Evolutionary conservation across 2,329 filamentous ascomycete genomes (phyloP).

Genomic region (Didymella lethalis): DNA sequence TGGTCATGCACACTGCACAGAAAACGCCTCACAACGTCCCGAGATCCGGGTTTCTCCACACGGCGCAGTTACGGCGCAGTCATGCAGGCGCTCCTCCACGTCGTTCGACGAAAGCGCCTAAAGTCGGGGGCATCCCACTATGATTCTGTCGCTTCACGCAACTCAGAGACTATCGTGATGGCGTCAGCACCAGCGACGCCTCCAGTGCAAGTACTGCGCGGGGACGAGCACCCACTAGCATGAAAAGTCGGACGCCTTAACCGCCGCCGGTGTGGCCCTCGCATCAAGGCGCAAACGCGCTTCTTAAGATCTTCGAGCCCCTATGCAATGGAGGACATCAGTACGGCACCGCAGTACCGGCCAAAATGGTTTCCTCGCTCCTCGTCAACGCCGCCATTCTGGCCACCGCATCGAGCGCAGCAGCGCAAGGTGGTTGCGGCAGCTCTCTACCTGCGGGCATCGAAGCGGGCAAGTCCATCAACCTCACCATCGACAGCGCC

Average conservation of each 20-base stretch:
- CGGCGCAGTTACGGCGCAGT: not conserved
- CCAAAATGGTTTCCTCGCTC: constrained; percentile 6
- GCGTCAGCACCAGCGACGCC: not conserved
- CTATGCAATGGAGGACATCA: not conserved
- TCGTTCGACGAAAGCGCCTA: not conserved
- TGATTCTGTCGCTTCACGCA: not conserved
- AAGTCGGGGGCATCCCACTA: not conserved
- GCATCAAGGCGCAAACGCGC: constrained; percentile 4
- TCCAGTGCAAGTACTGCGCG: constrained; percentile 1
- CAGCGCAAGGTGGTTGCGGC: constrained; percentile 19
- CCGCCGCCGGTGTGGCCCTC: constrained; percentile 5
- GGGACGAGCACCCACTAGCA: constrained; percentile 8
- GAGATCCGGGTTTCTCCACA: constrained; percentile 5
- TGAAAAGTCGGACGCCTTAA: constrained; percentile 18
- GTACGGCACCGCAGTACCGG: not conserved
- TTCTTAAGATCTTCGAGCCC: constrained; percentile 10
- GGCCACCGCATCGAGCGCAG: not conserved
- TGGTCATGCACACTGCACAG: constrained; percentile 9
- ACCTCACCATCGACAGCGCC: constrained; percentile 37
- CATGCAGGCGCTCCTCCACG: not conserved
- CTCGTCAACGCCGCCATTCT: not conserved
- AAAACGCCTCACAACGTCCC: constrained; percentile 9
- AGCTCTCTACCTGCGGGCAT: constrained; percentile 33
- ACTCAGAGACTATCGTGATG: not conserved
- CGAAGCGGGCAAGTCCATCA: constrained; percentile 31